Conservation (phyloP, 2,329 filamentous ascomycete genomes). For the Monilinia aucupariae region DNA sequence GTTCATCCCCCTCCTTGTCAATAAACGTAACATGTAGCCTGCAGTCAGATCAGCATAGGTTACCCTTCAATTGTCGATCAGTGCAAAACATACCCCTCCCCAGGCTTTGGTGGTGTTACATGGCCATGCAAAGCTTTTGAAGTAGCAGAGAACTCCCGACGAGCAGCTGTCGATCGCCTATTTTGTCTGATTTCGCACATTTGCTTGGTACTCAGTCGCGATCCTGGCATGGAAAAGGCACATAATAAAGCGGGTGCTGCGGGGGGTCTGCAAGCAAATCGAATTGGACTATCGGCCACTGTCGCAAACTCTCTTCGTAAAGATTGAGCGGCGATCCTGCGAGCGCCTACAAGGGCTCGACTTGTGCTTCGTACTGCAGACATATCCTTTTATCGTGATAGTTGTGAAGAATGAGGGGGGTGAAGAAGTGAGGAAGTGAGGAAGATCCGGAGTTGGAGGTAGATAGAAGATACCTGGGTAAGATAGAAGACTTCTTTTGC, state of each 20-base stretch:
- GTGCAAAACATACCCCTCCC: constrained; percentile 68
- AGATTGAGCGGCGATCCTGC: constrained; percentile 19
- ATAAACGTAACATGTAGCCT: constrained; percentile 88
- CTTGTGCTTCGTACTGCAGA: constrained; percentile 19
- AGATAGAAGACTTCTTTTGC: constrained; percentile 7
- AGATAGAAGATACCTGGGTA: constrained; percentile 1
- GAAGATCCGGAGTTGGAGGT: constrained; percentile 5
- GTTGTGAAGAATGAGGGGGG: not conserved
- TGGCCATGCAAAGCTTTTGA: constrained; percentile 64
- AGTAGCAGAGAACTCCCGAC: constrained; percentile 58
- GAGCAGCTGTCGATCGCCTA: constrained; percentile 1
- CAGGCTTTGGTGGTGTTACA: constrained; percentile 74
- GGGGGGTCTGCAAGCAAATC: constrained; percentile 13
- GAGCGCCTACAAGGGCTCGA: constrained; percentile 15
- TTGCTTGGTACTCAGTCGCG: constrained; percentile 12
- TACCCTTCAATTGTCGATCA: not conserved
- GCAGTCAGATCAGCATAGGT: constrained; percentile 16
- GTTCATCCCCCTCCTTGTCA: constrained; percentile 75
- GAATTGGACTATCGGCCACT: constrained; percentile 13
- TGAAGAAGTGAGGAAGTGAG: not conserved
- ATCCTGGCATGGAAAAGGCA: constrained; percentile 8
- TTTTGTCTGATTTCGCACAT: constrained; percentile 10
- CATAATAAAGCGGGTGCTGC: constrained; percentile 2
- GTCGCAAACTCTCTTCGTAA: constrained; percentile 18
- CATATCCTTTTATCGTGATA: constrained; percentile 16